These are phyloP conservation scores for Russula sp. DNA, from an alignment of 768 basidiomycete genomes.

Conservation along the genomic window DNA sequence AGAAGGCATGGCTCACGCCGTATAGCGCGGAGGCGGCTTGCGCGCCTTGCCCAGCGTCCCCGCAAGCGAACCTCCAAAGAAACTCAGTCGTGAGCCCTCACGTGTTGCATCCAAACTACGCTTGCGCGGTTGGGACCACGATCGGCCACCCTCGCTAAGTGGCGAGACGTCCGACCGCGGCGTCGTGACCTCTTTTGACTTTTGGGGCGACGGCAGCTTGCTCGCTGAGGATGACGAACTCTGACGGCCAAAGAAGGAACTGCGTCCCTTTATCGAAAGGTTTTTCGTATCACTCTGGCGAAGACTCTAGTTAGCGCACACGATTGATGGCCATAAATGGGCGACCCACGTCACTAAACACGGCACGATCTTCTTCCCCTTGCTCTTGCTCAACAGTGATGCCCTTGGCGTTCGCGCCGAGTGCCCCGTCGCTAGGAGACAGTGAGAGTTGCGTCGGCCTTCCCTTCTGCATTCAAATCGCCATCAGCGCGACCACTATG, in stretches of 20 bases:
- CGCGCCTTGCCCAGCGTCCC: constrained; percentile 59
- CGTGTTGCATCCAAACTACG: constrained; percentile 45
- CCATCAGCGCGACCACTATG: neutral
- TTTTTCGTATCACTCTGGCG: constrained; percentile 47
- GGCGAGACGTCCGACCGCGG: constrained; percentile 20
- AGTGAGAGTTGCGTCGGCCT: constrained; percentile 48
- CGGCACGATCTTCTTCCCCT: constrained; percentile 48
- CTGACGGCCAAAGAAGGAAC: constrained; percentile 59
- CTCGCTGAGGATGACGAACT: constrained; percentile 34
- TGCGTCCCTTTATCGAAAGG: constrained; percentile 35
- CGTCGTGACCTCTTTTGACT: constrained; percentile 27
- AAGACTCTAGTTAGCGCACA: neutral
- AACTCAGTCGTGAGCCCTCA: constrained; percentile 54
- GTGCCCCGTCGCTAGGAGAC: constrained; percentile 58
- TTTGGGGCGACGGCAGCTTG: constrained; percentile 28
- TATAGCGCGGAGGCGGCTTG: constrained; percentile 77
- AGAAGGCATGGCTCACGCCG: constrained; percentile 42
- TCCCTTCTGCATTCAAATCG: constrained; percentile 31
- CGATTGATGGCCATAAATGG: neutral
- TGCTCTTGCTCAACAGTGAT: constrained; percentile 29
- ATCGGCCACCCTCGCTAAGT: neutral
- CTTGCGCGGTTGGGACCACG: constrained; percentile 36
- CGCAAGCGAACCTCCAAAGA: constrained; percentile 67
- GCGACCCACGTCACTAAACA: constrained; percentile 61
- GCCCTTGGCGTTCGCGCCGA: constrained; percentile 39